Base-by-base conservation (phyloP, 2,329 filamentous ascomycete species). In the Stromatinia cepivora region DNA sequence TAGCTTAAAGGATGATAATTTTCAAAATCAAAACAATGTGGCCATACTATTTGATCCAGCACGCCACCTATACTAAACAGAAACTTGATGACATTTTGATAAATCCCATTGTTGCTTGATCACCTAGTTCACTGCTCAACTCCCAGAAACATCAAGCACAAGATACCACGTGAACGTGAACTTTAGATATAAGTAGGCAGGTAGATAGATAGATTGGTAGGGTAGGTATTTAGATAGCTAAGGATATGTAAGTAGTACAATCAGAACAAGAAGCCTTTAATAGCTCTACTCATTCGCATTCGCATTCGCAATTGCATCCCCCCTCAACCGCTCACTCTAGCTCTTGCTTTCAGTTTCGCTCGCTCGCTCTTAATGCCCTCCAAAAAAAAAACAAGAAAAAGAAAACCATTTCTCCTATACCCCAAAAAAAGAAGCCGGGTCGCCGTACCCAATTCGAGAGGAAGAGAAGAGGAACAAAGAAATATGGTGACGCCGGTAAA, bases 181-280 rank as follows among this genome's bases (percentile, higher is more conserved):
- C 13, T 57, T n/a, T 34, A 13, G 10, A n/a, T 57, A n/a, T 57
- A 31, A 9, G 31, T 34, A 25, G n/a, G n/a, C 9, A 34, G 15
- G 15, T 17, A 25, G 11, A 48, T 39, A 57, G 54, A 39, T 57
- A 36, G 34, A 39, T 36, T 48, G 59, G 31, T 36, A 42, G 34
- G 52, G 31, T 58, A 25, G 56, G n/a, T 62, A 36, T 28, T 13
- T 50, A 50, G 31, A 62, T 62, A 36, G 45, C 45, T 62, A 62
- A 50, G 59, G 25, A 62, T 50, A 50, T 62, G 59, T 62, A 62
- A 62, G 28, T 50, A 62, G 45, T 62, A 62, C 59, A 62, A 50
- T 36, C 31, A 48, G 31, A 62, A 62, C 45, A 15, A 62, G 59
- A 34, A 36, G 59, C 45, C 45, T 62, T 62, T 8, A 36, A 46